These are phyloP conservation scores for Ailanthus altissimus DNA, from an alignment of 345 rosid genomes.

Conservation along the genomic window DNA sequence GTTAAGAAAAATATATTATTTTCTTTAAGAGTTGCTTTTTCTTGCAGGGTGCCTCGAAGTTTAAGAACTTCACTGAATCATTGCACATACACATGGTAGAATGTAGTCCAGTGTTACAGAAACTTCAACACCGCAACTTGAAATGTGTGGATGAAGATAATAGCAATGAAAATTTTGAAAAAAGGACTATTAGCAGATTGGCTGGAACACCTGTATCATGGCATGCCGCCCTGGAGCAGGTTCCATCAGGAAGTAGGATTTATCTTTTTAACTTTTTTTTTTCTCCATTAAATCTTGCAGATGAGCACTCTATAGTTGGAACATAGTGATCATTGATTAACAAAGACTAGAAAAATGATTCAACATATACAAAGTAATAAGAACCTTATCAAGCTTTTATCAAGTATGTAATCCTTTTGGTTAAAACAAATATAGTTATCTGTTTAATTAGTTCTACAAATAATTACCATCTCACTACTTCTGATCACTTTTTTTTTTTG, in stretches of 20 bases:
- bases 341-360: not conserved
- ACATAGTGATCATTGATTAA: not conserved
- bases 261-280: conserved; percentile 25
- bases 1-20: not conserved
- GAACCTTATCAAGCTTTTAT: not conserved
- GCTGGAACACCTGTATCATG: conserved; percentile 71
- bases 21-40: conserved; percentile 13
- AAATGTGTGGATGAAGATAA: conserved; percentile 55
- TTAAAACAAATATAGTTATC: not conserved
- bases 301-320: not conserved
- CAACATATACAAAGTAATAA: not conserved
- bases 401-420: conserved; percentile 3
- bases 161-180: conserved; percentile 35
- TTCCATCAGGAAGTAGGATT: conserved; percentile 79
- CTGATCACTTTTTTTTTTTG: conserved; percentile 18
- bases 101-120: conserved; percentile 78
- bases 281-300: conserved; percentile 16
- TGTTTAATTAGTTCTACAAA: not conserved
- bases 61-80: conserved; percentile 70
- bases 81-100: conserved; percentile 85
- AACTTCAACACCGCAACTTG: conserved; percentile 66
- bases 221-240: conserved; percentile 80
- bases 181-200: conserved; percentile 49
- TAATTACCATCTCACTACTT: conserved; percentile 4
- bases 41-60: conserved; percentile 74